Percentiles rank a stretch among this genome's conserved stretches.
Evolutionary conservation across 2,329 filamentous ascomycete genomes (phyloP).

Genomic region (Aspergillus melleus): DNA sequence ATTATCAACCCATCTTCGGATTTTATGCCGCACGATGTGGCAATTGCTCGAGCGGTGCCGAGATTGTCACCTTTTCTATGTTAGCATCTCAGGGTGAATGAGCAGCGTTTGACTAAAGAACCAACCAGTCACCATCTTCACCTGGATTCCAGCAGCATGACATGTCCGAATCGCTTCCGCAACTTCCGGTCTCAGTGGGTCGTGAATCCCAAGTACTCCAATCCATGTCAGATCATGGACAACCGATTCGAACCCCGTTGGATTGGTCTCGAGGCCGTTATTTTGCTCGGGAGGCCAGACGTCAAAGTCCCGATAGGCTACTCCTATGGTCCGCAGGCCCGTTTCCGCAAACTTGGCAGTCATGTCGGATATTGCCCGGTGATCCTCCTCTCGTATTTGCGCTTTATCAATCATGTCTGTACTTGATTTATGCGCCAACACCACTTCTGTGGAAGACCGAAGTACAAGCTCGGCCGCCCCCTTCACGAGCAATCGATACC

Average conservation of each 20-base stretch:
- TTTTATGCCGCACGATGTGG: slow-evolving; percentile 65
- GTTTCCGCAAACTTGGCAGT: slow-evolving; percentile 40
- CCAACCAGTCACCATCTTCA: slow-evolving; percentile 71
- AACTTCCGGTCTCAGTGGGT: slow-evolving; percentile 63
- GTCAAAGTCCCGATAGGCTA: slow-evolving; percentile 69
- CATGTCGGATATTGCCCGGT: slow-evolving; percentile 2
- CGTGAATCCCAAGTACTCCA: slow-evolving; percentile 64
- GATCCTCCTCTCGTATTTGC: slow-evolving; percentile 4
- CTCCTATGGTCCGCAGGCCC: slow-evolving; percentile 70
- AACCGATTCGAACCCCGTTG: slow-evolving; percentile 64
- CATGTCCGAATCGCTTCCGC: slow-evolving; percentile 61
- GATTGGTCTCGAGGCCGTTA: slow-evolving; percentile 57
- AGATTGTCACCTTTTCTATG: slow-evolving; percentile 56
- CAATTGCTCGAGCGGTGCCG: slow-evolving; percentile 66
- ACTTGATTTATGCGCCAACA: slow-evolving; percentile 10
- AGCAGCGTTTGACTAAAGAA: slow-evolving; percentile 38
- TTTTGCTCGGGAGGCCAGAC: slow-evolving; percentile 61
- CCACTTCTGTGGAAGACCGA: slow-evolving; percentile 24
- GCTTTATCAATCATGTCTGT: not conserved
- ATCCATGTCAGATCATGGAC: slow-evolving; percentile 68
- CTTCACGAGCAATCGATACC: slow-evolving; percentile 45
- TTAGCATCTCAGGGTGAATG: no score
- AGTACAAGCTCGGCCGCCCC: slow-evolving; percentile 46
- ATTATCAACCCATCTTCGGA: slow-evolving; percentile 53
- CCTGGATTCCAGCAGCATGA: slow-evolving; percentile 61